phyloP scores from a whole-genome alignment of 2,329 filamentous ascomycete genomes.

The Xylaria polymorpha region DNA sequence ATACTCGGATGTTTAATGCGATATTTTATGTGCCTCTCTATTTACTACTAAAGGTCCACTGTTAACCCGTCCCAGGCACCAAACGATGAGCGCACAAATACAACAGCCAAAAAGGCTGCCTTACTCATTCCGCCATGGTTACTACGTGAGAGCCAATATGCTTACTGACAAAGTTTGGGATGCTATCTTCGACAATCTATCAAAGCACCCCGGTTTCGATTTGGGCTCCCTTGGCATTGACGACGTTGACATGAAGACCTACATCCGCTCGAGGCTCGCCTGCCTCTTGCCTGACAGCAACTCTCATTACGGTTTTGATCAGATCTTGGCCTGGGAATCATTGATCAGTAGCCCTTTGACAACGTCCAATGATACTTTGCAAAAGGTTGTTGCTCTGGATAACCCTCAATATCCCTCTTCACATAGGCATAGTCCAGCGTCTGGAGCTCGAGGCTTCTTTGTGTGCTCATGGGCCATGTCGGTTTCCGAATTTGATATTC shows the following conservation, averaged over 20 bases:
- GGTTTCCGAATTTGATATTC: not conserved
- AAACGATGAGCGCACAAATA: not conserved
- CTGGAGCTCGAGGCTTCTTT: slow-evolving; percentile 11
- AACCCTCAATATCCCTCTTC: not conserved
- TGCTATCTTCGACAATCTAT: slow-evolving; percentile 18
- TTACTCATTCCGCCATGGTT: not conserved
- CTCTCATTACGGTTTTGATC: not conserved
- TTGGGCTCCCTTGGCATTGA: not conserved
- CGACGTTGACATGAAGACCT: slow-evolving; percentile 7
- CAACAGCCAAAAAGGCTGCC: slow-evolving; percentile 1
- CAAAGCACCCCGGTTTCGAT: slow-evolving; percentile 1
- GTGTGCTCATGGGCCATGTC: slow-evolving; percentile 16
- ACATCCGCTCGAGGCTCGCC: slow-evolving; percentile 9
- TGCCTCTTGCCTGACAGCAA: slow-evolving; percentile 18
- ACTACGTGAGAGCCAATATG: not conserved
- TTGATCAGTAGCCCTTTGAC: slow-evolving; percentile 10
- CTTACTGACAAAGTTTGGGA: not conserved
- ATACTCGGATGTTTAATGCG: not conserved
- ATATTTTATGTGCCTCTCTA: not conserved
- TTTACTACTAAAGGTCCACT: not conserved
- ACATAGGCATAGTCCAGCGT: not conserved
- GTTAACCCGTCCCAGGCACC: not conserved
- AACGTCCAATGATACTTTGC: slow-evolving; percentile 4
- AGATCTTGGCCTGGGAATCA: slow-evolving; percentile 10
- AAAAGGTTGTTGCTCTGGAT: slow-evolving; percentile 16